Conservation (phyloP, 371 early-diverging fungal species). For the Apophysomyces variabilis region DNA sequence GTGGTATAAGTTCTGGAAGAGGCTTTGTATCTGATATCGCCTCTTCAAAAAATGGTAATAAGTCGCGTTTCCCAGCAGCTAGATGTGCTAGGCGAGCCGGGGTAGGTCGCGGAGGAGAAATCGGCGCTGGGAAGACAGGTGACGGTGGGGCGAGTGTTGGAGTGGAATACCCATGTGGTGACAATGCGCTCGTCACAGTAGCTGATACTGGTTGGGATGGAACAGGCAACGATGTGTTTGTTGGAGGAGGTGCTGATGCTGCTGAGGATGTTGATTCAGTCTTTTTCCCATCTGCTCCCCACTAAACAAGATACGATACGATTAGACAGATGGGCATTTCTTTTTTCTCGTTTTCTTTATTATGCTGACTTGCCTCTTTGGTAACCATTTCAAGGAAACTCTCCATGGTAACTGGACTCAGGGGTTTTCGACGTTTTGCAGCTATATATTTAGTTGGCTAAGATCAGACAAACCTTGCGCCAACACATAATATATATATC, state of each 20-base stretch:
- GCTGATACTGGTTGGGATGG: background rate
- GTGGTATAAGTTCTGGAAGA: background rate
- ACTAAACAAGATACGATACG: background rate
- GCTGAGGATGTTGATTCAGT: background rate
- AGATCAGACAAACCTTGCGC: background rate
- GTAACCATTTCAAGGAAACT: slow-evolving; percentile 6
- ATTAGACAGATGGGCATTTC: too few species aligned
- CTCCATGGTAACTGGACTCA: slow-evolving; percentile 4
- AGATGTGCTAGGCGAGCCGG: slow-evolving; percentile 2
- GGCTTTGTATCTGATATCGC: background rate
- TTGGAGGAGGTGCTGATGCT: too few species aligned
- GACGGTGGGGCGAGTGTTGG: background rate
- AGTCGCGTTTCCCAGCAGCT: slow-evolving; percentile 2
- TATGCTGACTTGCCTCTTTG: background rate
- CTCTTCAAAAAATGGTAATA: slow-evolving; percentile 7
- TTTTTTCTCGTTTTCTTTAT: too few species aligned
- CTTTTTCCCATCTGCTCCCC: background rate
- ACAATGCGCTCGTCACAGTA: background rate
- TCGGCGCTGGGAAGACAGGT: background rate
- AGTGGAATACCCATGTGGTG: background rate
- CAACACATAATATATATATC: too few species aligned
- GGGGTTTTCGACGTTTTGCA: background rate
- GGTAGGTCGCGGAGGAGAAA: slow-evolving; percentile 4
- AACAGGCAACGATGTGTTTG: background rate
- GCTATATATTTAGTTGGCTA: background rate